phyloP scores from a whole-genome alignment of 177 flowering plant species.

The Telopea speciosissima region DNA sequence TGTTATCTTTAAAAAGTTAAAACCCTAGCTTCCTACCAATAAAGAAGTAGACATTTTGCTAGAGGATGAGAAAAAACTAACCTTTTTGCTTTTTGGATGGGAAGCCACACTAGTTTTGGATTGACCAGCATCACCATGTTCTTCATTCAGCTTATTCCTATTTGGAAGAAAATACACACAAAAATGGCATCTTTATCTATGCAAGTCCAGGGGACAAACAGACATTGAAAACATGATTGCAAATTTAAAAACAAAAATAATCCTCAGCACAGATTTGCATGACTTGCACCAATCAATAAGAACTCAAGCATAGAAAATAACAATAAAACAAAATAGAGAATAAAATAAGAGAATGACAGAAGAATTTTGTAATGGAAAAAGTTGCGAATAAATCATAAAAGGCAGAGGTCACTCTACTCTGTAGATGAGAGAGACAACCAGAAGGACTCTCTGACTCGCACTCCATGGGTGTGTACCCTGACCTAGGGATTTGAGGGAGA shows the following conservation, averaged over 20 bases:
- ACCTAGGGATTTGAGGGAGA: no score
- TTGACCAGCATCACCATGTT: conserved; percentile 12
- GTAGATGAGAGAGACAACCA: no score
- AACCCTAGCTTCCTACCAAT: not conserved
- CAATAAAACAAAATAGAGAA: not conserved
- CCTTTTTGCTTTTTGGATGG: conserved; percentile 32
- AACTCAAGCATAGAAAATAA: not conserved
- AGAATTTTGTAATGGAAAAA: no score
- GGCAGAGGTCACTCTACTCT: no score
- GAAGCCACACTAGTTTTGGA: conserved; percentile 27
- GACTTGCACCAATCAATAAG: no score
- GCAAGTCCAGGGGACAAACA: not conserved
- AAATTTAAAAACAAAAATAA: no score
- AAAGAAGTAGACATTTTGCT: not conserved
- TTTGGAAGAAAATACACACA: conserved; percentile 6
- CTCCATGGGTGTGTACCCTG: no score
- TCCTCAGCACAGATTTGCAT: no score
- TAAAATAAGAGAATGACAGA: no score
- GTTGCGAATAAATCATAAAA: no score
- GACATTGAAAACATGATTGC: no score
- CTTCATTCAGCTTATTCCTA: conserved; percentile 11
- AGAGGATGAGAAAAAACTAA: conserved; percentile 12
- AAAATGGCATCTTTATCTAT: not conserved
- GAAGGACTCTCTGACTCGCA: no score
- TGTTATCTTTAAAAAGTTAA: not conserved